A percentile compares a stretch with the other conserved stretches of the same genome.
Conservation (phyloP, 2,329 filamentous ascomycete species). For the Ophiocordyceps unilateralis region DNA sequence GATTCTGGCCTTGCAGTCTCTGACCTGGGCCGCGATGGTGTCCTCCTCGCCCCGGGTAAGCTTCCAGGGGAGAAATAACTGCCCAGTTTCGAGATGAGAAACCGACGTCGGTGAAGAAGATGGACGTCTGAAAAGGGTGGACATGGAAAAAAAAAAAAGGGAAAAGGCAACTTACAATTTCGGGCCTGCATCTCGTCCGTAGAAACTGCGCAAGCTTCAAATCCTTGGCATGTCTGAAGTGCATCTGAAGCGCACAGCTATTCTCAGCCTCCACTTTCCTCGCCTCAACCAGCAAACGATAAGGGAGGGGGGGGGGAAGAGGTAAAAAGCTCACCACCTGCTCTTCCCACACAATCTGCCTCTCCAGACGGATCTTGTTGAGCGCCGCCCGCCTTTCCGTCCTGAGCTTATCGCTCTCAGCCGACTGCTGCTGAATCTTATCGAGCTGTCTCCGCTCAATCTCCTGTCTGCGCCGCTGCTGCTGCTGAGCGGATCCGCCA, state of each 20-base stretch:
- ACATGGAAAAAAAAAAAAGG: background rate
- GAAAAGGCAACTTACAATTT: conserved; percentile 42
- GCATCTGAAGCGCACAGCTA: conserved; percentile 39
- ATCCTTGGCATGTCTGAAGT: conserved; percentile 54
- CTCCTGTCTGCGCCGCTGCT: conserved; percentile 55
- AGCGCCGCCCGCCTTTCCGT: conserved; percentile 48
- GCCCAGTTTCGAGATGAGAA: too few relatives aligned
- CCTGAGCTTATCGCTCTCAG: conserved; percentile 51
- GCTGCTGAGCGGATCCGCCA: conserved; percentile 46
- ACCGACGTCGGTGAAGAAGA: background rate
- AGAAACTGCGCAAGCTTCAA: conserved; percentile 56
- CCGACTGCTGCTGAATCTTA: conserved; percentile 54
- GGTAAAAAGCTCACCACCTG: conserved; percentile 44
- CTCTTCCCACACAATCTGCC: conserved; percentile 62
- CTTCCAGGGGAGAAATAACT: conserved; percentile 84
- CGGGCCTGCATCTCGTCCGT: conserved; percentile 52
- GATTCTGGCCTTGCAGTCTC: conserved; percentile 45
- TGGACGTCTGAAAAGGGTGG: background rate
- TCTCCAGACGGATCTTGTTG: conserved; percentile 39
- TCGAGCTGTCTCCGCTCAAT: conserved; percentile 71
- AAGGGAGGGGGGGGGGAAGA: background rate
- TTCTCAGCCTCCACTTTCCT: background rate
- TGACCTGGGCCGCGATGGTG: conserved; percentile 52
- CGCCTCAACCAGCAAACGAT: background rate
- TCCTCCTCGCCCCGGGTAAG: conserved; percentile 51